phyloP scores from a whole-genome alignment of 306 rosid genomes.

The Leucaena leucocephala region DNA sequence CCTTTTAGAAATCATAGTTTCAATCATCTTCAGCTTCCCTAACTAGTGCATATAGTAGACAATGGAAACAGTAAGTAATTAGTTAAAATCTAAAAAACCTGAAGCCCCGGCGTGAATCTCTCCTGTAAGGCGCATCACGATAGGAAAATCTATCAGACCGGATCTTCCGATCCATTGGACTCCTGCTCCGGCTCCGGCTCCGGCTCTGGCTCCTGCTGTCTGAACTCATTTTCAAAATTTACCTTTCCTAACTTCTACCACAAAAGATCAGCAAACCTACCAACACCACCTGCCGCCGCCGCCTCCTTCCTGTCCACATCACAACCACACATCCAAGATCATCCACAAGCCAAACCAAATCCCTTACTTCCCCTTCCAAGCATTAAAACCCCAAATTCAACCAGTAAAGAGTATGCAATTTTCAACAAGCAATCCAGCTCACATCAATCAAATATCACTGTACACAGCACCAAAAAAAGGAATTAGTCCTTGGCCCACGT shows the following conservation, averaged over 20 bases:
- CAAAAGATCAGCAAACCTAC: slow-evolving; percentile 67
- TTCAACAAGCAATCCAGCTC: slow-evolving; percentile 65
- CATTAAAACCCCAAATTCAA: slow-evolving; percentile 67
- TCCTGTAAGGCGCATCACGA: slow-evolving; percentile 97
- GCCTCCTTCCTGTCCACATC: slow-evolving; percentile 99
- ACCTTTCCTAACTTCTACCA: slow-evolving; percentile 61
- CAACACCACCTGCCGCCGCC: slow-evolving; percentile 71
- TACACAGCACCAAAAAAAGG: slow-evolving; percentile 50
- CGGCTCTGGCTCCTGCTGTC: slow-evolving; percentile 94
- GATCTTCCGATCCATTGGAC: slow-evolving; percentile 91
- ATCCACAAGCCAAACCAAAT: slow-evolving; percentile 76
- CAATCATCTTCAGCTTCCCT: slow-evolving; percentile 37
- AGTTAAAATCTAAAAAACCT: slow-evolving; percentile 67
- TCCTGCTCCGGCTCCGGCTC: slow-evolving; percentile 94
- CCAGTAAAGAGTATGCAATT: slow-evolving; percentile 59
- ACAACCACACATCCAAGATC: slow-evolving; percentile 93
- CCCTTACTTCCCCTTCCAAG: slow-evolving; percentile 79
- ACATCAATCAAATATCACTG: slow-evolving; percentile 54
- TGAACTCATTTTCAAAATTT: slow-evolving; percentile 75
- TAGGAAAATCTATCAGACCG: slow-evolving; percentile 91
- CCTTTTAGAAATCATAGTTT: slow-evolving; percentile 32
- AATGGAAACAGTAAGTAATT: slow-evolving; percentile 42
- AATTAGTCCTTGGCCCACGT: slow-evolving; percentile 49
- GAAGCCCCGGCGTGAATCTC: slow-evolving; percentile 97
- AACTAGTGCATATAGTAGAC: slow-evolving; percentile 38